Evolutionary conservation across 176 grass and related monocot genomes (phyloP).

Genomic region (Ananas comosus): DNA sequence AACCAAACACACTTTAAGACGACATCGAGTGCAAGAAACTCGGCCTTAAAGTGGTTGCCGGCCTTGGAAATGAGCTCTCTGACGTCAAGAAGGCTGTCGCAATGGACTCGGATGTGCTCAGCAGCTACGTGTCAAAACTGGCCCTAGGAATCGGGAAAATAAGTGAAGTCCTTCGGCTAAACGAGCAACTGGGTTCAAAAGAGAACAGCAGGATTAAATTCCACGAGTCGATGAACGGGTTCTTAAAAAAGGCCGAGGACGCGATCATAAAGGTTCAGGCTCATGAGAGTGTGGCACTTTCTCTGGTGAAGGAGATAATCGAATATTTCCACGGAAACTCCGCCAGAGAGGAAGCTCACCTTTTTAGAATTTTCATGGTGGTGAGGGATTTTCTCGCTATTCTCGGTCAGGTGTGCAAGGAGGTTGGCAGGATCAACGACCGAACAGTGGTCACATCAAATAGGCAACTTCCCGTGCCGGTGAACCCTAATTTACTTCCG

Average conservation of each 20-base stretch:
- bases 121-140: slow-evolving; percentile 54
- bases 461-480: not conserved
- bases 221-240: slow-evolving; percentile 40
- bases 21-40: slow-evolving; percentile 62
- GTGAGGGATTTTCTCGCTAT: slow-evolving; percentile 64
- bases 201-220: slow-evolving; percentile 36
- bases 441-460: slow-evolving; percentile 3
- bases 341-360: slow-evolving; percentile 58
- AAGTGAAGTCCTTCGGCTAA: slow-evolving; percentile 50
- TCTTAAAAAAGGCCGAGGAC: slow-evolving; percentile 60
- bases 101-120: slow-evolving; percentile 64
- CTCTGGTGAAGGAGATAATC: slow-evolving; percentile 57
- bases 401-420: slow-evolving; percentile 80
- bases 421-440: slow-evolving; percentile 46
- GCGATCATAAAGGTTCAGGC: slow-evolving; percentile 59
- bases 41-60: slow-evolving; percentile 46
- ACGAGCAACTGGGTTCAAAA: slow-evolving; percentile 24
- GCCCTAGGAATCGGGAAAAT: slow-evolving; percentile 50
- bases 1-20: slow-evolving; percentile 13
- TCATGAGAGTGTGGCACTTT: slow-evolving; percentile 53
- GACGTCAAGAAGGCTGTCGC: slow-evolving; percentile 74
- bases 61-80: slow-evolving; percentile 59
- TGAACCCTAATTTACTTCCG: slow-evolving; percentile 7
- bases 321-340: slow-evolving; percentile 91
- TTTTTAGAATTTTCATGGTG: slow-evolving; percentile 80